phyloP scores from a whole-genome alignment of 768 basidiomycete genomes.

The Harrya chromipes region DNA sequence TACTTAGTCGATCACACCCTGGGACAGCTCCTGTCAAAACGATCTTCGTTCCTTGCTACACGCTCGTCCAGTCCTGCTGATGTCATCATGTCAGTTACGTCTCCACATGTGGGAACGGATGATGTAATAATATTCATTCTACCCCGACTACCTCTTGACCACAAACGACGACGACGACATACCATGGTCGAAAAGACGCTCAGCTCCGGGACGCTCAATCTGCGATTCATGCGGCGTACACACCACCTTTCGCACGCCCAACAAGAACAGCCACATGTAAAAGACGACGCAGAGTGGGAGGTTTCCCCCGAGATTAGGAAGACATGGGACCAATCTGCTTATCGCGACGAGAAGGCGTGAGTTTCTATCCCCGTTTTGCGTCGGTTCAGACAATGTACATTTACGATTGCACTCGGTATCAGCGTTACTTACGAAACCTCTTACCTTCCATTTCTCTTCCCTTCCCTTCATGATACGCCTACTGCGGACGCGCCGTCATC shows the following conservation, averaged over 20 bases:
- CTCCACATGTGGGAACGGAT: background rate
- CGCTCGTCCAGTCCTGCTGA: too few relatives aligned
- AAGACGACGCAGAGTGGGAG: constrained; percentile 67
- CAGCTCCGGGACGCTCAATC: constrained; percentile 60
- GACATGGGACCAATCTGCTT: constrained; percentile 43
- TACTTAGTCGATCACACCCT: constrained; percentile 18
- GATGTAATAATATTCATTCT: background rate
- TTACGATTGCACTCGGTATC: constrained; percentile 14
- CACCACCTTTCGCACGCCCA: constrained; percentile 50
- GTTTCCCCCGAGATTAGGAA: constrained; percentile 50
- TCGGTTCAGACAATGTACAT: constrained; percentile 17
- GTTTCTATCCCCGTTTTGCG: constrained; percentile 10
- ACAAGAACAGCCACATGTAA: constrained; percentile 49
- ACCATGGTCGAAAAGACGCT: constrained; percentile 44
- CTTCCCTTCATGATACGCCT: constrained; percentile 31
- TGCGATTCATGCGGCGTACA: constrained; percentile 67
- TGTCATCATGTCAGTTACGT: too few relatives aligned
- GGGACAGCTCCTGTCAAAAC: constrained; percentile 21
- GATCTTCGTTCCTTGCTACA: too few relatives aligned
- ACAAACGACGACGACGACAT: background rate
- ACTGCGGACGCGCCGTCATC: constrained; percentile 21
- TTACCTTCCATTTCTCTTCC: constrained; percentile 64
- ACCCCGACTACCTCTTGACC: background rate
- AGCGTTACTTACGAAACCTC: constrained; percentile 54
- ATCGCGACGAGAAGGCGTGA: constrained; percentile 28